phyloP scores from a whole-genome alignment of 352 stramenopile genomes.

The Pythium apleroticum region DNA sequence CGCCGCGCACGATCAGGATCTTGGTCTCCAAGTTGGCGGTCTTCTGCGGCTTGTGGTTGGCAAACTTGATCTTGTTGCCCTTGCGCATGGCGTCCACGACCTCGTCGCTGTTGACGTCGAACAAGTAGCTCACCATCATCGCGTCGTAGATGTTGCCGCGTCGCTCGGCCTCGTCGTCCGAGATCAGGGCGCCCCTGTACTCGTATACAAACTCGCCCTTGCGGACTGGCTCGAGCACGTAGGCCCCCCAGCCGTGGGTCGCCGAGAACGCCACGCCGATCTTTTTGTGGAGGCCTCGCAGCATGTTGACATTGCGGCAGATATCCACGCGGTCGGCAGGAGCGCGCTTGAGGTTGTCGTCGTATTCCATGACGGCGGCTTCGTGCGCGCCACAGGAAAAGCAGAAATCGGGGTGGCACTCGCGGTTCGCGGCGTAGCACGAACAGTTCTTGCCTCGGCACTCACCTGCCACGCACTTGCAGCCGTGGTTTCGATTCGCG shows the following conservation, averaged over 20 bases:
- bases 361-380: constrained; percentile 49
- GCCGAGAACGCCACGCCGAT: constrained; percentile 65
- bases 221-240: constrained; percentile 56
- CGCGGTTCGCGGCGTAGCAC: constrained; percentile 48
- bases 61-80: constrained; percentile 95
- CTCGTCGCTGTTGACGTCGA: constrained; percentile 91
- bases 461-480: constrained; percentile 50
- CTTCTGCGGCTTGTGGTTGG: constrained; percentile 71
- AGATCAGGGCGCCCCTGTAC: constrained; percentile 71
- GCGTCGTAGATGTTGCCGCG: constrained; percentile 85
- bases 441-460: constrained; percentile 58
- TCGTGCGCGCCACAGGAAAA: constrained; percentile 70
- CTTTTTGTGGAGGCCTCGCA: constrained; percentile 56
- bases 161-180: constrained; percentile 74
- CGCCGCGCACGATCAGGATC: constrained; percentile 85
- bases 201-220: constrained; percentile 77
- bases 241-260: constrained; percentile 74
- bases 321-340: constrained; percentile 36
- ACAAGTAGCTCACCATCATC: constrained; percentile 84
- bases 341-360: constrained; percentile 27
- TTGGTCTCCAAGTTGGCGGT: constrained; percentile 79
- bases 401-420: constrained; percentile 78
- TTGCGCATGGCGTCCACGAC: constrained; percentile 91
- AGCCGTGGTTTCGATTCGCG: constrained; percentile 64
- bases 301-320: constrained; percentile 66